Conservation (phyloP, 2,329 filamentous ascomycete genomes). For the Sphaerulina vaccinii region DNA sequence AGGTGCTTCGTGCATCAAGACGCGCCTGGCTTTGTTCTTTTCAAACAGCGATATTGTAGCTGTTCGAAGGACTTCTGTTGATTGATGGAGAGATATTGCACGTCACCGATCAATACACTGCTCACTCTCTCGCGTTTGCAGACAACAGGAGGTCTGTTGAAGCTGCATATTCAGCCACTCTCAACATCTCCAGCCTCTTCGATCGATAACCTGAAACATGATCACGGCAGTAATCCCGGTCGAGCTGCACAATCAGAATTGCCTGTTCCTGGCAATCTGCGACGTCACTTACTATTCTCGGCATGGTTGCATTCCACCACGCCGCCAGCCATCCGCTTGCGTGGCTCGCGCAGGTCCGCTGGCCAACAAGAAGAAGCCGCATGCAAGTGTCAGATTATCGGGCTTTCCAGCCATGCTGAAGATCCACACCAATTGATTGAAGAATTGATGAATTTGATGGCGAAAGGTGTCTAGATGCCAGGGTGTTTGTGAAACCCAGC, state of each 20-base stretch:
- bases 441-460: slow-evolving; percentile 11
- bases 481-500: slow-evolving; percentile 16
- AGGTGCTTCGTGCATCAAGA: too few species aligned
- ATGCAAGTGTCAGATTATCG: neutral
- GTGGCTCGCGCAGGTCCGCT: slow-evolving; percentile 2
- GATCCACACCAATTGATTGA: slow-evolving; percentile 6
- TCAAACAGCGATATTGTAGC: too few species aligned
- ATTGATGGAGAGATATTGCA: too few species aligned
- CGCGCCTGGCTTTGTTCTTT: too few species aligned
- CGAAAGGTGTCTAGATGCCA: slow-evolving; percentile 9
- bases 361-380: slow-evolving; percentile 6
- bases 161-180: neutral
- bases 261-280: slow-evolving; percentile 5
- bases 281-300: slow-evolving; percentile 9
- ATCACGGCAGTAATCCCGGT: neutral
- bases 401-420: neutral
- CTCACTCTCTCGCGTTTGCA: too few species aligned
- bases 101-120: too few species aligned
- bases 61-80: too few species aligned
- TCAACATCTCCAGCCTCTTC: slow-evolving; percentile 2
- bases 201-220: neutral
- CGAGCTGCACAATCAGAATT: slow-evolving; percentile 7
- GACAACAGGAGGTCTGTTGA: neutral
- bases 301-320: slow-evolving; percentile 9
- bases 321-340: slow-evolving; percentile 7